Evolutionary conservation across 164 flowering plant species (phyloP), one percentile per base, ranked within the genome.

Genomic region (Stephania yunnanensis): DNA sequence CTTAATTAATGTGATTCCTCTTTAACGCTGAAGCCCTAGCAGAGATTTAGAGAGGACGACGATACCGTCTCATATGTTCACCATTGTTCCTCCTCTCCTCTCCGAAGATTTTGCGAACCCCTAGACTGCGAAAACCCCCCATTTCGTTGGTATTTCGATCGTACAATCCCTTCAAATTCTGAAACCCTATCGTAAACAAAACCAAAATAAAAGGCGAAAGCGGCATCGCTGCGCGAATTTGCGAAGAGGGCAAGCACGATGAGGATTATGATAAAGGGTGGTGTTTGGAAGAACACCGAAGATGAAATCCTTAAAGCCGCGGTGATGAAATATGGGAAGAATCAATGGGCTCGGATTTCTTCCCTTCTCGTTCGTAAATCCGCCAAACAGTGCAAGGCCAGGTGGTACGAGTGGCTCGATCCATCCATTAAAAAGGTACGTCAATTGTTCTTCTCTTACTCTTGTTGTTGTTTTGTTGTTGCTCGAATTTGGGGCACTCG

Each of bases 391-490:
- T 93, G 98, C 76, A 95, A 95, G 75, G 97, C 99, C 75, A 86
- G 98, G 50, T 95, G 99, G 99, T 92, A 95, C 71, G 99, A 95
- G 82, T 95, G 98, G 99, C 99, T 95, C 66, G 99, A 95, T 78
- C 99, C 99, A 42, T 95, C 99, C 73, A 93, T 95, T 45, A 95
- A 93, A 67, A 95, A 95, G 93, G 99, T 91, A 63, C 13, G 75
- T 53, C 2, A 19, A 25, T 52, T 20, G 8, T 11, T 20, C 53
- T 64, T 64, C 48, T 20, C 3, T 20, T 46, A 19, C 19, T 46
- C 22, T 61, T 64, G 31, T 71, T 13, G 48, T 42, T 52, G 52
- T 72, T 53, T 3, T 72, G 1, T 72, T 6, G 45, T 72, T 19
- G 22, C 6, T 11, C 53, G n/a, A 13, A 29, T 71, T 12, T 25